phyloP scores from a whole-genome alignment of 805 yeast species.

The Kodamaea leandrae region DNA sequence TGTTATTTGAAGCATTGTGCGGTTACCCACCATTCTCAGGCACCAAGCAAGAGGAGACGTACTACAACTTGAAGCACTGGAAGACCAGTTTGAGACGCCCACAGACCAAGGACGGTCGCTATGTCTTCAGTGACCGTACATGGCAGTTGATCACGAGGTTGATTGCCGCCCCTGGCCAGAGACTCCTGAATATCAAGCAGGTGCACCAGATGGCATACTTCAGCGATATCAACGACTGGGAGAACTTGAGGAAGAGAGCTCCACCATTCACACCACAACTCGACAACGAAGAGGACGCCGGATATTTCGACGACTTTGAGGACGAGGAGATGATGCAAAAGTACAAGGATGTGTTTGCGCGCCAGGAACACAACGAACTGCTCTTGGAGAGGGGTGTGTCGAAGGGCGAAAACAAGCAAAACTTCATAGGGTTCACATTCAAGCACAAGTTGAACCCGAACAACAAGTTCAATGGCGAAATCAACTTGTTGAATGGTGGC shows the following conservation, averaged over 20 bases:
- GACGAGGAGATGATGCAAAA: constrained; percentile 97
- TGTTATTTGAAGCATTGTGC: constrained; percentile 91
- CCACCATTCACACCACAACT: constrained; percentile 98
- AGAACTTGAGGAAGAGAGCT: constrained; percentile 57
- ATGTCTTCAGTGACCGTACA: constrained; percentile 92
- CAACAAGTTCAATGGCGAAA: constrained; percentile 42
- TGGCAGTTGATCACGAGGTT: constrained; percentile 83
- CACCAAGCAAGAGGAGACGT: constrained; percentile 88
- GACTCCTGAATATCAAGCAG: constrained; percentile 78
- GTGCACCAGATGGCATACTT: constrained; percentile 79
- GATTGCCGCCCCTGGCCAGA: constrained; percentile 73
- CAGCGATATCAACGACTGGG: constrained; percentile 73
- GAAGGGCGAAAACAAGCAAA: constrained; percentile 21
- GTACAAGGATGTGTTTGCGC: constrained; percentile 93
- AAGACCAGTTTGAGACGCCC: constrained; percentile 85
- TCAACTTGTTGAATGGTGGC: constrained; percentile 32
- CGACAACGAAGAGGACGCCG: constrained; percentile 97
- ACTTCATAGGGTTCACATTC: constrained; percentile 93
- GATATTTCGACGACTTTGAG: constrained; percentile 95
- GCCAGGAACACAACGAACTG: constrained; percentile 80
- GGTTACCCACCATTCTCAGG: constrained; percentile 99
- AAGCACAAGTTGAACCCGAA: constrained; percentile 72
- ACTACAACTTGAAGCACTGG: constrained; percentile 91
- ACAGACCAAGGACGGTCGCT: constrained; percentile 84
- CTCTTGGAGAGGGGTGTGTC: constrained; percentile 53